phyloP scores from a whole-genome alignment of 78 protist genomes.

The Abeoforma whisleri region DNA sequence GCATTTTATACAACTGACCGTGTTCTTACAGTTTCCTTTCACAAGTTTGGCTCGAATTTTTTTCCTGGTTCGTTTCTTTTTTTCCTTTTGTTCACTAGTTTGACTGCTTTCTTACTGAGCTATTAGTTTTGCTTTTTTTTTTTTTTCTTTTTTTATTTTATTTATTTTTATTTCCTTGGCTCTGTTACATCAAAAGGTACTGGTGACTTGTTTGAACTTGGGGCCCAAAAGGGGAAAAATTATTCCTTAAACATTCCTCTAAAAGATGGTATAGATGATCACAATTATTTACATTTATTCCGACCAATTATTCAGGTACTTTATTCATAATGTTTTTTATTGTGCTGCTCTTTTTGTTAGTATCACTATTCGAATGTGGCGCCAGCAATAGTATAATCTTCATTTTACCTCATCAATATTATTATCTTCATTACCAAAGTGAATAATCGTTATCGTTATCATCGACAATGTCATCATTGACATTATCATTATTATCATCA shows the following conservation, averaged over 20 bases:
- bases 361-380: too few species aligned
- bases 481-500: too few species aligned
- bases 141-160: background rate
- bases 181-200: slow-evolving; percentile 1
- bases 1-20: slow-evolving; percentile 90
- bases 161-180: background rate
- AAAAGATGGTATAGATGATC: slow-evolving; percentile 92
- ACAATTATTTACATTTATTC: slow-evolving; percentile 69
- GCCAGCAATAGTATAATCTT: too few species aligned
- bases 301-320: slow-evolving; percentile 53
- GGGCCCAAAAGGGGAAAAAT: slow-evolving; percentile 37
- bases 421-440: too few species aligned
- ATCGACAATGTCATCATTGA: too few species aligned
- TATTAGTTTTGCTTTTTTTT: background rate
- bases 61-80: slow-evolving; percentile 95
- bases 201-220: slow-evolving; percentile 29
- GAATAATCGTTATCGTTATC: too few species aligned
- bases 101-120: background rate
- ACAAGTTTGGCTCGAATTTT: slow-evolving; percentile 85
- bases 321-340: too few species aligned
- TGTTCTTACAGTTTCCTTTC: slow-evolving; percentile 93
- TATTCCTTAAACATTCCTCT: slow-evolving; percentile 92
- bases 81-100: background rate
- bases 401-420: too few species aligned
- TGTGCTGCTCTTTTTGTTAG: too few species aligned